Evolutionary conservation across 2,329 filamentous ascomycete species (phyloP).

Genomic region (Colletotrichum costaricense): DNA sequence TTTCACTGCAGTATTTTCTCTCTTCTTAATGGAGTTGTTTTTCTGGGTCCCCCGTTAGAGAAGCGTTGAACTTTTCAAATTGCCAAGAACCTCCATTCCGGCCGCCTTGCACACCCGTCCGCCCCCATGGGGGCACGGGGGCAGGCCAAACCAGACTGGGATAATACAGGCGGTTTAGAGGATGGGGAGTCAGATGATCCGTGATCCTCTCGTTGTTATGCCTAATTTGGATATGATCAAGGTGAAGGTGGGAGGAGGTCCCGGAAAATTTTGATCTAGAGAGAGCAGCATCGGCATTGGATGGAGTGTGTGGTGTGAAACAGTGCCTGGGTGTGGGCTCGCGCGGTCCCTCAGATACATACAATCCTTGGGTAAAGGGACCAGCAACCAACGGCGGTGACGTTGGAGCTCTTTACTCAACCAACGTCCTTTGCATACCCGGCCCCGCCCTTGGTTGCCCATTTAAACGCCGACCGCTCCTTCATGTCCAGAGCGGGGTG

Average conservation of each 20-base stretch:
- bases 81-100: constrained; percentile 4
- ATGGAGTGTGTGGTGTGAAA: neutral
- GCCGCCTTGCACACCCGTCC: neutral
- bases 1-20: neutral
- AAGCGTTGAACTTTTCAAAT: neutral
- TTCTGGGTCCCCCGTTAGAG: neutral
- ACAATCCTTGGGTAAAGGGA: too few species aligned
- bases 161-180: neutral
- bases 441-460: neutral
- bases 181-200: neutral
- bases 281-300: neutral
- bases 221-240: neutral
- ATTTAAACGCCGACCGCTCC: neutral
- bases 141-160: neutral
- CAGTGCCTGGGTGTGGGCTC: neutral
- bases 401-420: neutral
- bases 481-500: constrained; percentile 2
- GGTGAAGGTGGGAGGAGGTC: neutral
- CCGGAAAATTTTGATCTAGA: neutral
- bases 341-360: neutral
- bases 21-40: neutral
- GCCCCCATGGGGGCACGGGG: neutral
- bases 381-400: neutral
- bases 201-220: neutral
- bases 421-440: neutral